These are phyloP conservation scores for Acanthamoeba castellanii DNA, from an alignment of 208 protist species.

Conservation along the genomic window DNA sequence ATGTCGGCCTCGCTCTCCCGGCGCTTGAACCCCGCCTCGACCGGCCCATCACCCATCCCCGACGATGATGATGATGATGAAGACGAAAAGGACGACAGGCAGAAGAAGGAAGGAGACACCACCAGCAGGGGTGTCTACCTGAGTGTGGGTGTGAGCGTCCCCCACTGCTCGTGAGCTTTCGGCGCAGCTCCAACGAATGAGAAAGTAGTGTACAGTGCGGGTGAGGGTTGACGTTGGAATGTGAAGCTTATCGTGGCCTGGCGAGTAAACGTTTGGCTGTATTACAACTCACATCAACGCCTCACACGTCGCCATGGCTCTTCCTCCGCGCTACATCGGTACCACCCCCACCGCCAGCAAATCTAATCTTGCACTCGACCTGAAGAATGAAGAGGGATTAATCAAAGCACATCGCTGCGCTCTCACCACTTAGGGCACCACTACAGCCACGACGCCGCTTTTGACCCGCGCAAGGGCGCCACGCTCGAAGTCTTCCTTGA, in stretches of 20 bases:
- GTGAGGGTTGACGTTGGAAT: background rate
- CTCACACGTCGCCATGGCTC: background rate
- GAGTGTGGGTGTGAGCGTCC: background rate
- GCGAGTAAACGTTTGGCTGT: no score
- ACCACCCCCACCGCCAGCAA: background rate
- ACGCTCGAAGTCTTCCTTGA: conserved; percentile 65
- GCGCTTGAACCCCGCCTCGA: background rate
- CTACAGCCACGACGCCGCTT: conserved; percentile 15
- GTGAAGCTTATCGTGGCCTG: no score
- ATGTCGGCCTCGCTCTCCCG: background rate
- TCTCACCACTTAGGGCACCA: background rate
- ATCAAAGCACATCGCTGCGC: no score
- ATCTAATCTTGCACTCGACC: background rate
- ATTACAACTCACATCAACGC: background rate
- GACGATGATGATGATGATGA: background rate
- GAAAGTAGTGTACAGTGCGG: no score
- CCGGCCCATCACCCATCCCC: background rate
- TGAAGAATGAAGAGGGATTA: no score
- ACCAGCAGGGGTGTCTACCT: background rate
- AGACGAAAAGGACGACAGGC: background rate
- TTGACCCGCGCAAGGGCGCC: background rate
- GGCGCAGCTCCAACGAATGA: background rate
- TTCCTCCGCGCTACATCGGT: conserved; percentile 45
- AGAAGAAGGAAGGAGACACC: background rate
- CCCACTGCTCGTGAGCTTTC: no score